Evolutionary conservation across 2,329 filamentous ascomycete species (phyloP).

Genomic region (Fusarium gaditjirri): DNA sequence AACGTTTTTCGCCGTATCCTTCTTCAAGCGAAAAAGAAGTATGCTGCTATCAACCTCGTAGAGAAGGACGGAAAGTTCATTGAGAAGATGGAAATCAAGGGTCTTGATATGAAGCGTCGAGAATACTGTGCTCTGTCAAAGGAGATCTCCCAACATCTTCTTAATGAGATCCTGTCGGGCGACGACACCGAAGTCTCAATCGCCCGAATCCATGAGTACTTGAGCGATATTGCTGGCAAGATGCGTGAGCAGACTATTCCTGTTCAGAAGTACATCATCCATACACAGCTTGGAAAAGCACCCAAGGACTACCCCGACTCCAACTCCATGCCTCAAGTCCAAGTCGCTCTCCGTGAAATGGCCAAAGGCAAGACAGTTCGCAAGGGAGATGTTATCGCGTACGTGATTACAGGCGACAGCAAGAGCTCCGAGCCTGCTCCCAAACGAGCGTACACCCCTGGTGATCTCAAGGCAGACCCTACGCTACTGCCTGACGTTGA

Average conservation of each 20-base stretch:
- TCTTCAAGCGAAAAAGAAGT: slow-evolving; percentile 98
- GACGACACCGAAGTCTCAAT: slow-evolving; percentile 91
- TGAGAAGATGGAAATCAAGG: slow-evolving; percentile 97
- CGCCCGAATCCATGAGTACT: slow-evolving; percentile 90
- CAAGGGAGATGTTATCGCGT: slow-evolving; percentile 95
- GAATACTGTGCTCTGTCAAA: slow-evolving; percentile 97
- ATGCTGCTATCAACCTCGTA: slow-evolving; percentile 93
- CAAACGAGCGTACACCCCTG: slow-evolving; percentile 88
- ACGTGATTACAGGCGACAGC: slow-evolving; percentile 86
- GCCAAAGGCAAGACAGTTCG: slow-evolving; percentile 88
- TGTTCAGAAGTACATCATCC: slow-evolving; percentile 92
- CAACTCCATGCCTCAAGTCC: slow-evolving; percentile 95
- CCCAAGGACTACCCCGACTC: slow-evolving; percentile 95
- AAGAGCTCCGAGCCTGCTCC: slow-evolving; percentile 75
- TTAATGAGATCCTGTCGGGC: slow-evolving; percentile 95
- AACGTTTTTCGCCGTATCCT: slow-evolving; percentile 95
- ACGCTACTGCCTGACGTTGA: slow-evolving; percentile 90
- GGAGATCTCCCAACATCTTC: slow-evolving; percentile 87
- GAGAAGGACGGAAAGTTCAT: slow-evolving; percentile 89
- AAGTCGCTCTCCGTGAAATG: slow-evolving; percentile 90
- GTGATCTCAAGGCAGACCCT: slow-evolving; percentile 82
- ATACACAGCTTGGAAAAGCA: slow-evolving; percentile 94
- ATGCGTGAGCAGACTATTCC: slow-evolving; percentile 86
- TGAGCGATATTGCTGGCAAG: slow-evolving; percentile 82
- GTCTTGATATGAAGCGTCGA: slow-evolving; percentile 96